These are phyloP conservation scores for Tirmania nivea DNA, from an alignment of 495 filamentous ascomycete genomes.

Conservation along the genomic window DNA sequence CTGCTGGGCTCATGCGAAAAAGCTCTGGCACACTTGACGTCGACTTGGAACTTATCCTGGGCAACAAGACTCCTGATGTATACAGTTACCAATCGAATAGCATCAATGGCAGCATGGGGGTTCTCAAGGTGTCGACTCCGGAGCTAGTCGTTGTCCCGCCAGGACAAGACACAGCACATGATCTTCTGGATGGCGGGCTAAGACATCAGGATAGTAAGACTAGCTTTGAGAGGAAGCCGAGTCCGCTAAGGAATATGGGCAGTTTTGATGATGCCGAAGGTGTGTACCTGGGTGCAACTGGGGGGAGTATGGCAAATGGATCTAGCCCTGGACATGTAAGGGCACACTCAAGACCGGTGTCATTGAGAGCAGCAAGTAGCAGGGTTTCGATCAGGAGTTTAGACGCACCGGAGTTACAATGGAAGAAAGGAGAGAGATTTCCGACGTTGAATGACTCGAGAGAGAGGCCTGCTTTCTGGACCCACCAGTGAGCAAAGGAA, in stretches of 20 bases:
- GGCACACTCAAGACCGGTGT: constrained; percentile 8
- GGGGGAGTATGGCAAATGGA: background rate
- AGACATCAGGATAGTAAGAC: background rate
- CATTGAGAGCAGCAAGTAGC: constrained; percentile 5
- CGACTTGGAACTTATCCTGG: background rate
- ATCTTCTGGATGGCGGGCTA: background rate
- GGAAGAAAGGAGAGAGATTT: constrained; percentile 16
- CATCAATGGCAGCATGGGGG: constrained; percentile 4
- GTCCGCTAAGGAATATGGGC: background rate
- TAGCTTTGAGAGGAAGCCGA: background rate
- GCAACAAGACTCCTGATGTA: background rate
- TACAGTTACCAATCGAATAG: constrained; percentile 7
- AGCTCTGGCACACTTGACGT: background rate
- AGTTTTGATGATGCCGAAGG: background rate
- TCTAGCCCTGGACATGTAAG: constrained; percentile 2
- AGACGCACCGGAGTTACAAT: constrained; percentile 1
- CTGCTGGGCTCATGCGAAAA: background rate
- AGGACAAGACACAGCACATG: background rate
- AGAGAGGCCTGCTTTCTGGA: constrained; percentile 9
- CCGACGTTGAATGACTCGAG: constrained; percentile 14
- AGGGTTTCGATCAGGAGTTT: background rate
- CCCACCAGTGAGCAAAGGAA: too few species aligned
- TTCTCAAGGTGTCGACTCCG: constrained; percentile 14
- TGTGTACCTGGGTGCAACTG: background rate
- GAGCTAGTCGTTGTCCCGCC: background rate